phyloP scores from a whole-genome alignment of 805 yeast species.

The Starmerella bacillaris region DNA sequence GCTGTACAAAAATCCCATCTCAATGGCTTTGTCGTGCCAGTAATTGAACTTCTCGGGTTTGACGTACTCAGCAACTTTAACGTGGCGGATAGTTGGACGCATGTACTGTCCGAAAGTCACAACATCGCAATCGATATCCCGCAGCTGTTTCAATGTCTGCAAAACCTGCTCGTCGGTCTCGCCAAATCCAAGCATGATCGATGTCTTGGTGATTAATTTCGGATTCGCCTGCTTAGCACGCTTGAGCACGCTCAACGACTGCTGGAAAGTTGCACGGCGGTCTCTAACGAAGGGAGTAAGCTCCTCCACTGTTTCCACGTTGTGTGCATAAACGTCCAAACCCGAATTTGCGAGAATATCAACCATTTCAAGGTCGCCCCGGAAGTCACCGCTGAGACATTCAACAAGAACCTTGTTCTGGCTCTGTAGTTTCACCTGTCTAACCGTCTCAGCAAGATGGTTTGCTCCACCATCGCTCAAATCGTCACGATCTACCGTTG shows the following conservation, averaged over 20 bases:
- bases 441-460: slow-evolving; percentile 78
- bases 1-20: slow-evolving; percentile 84
- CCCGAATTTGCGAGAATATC: slow-evolving; percentile 69
- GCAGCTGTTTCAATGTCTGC: slow-evolving; percentile 56
- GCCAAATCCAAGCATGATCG: slow-evolving; percentile 91
- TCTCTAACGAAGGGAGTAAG: slow-evolving; percentile 91
- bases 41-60: slow-evolving; percentile 85
- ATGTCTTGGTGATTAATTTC: slow-evolving; percentile 70
- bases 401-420: slow-evolving; percentile 87
- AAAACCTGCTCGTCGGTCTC: slow-evolving; percentile 81
- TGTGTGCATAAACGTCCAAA: slow-evolving; percentile 91
- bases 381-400: slow-evolving; percentile 84
- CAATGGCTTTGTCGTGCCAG: slow-evolving; percentile 74
- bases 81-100: slow-evolving; percentile 97
- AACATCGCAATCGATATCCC: slow-evolving; percentile 68
- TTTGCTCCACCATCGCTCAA: slow-evolving; percentile 80
- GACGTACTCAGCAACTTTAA: slow-evolving; percentile 91
- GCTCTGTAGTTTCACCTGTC: slow-evolving; percentile 56
- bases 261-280: slow-evolving; percentile 88
- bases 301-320: slow-evolving; percentile 87
- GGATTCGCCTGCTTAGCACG: slow-evolving; percentile 69
- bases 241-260: slow-evolving; percentile 57
- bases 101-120: slow-evolving; percentile 98
- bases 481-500: slow-evolving; percentile 96
- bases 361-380: slow-evolving; percentile 75